Base-by-base conservation (phyloP, 225 moss, liverwort and hornwort genomes). In the Pseudoscleropodium purum region DNA sequence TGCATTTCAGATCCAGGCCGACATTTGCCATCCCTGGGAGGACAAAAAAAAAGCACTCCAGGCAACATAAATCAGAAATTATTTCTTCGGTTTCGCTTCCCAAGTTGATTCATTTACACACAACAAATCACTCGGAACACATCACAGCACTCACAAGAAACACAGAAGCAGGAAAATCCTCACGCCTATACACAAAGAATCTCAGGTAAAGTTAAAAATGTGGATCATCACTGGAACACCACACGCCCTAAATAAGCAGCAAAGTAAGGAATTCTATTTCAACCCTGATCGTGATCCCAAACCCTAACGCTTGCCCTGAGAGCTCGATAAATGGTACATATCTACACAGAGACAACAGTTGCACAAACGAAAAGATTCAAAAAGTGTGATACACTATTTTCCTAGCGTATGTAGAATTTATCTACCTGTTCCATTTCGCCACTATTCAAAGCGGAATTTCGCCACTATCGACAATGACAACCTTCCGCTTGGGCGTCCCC, bases 401-500 rank as follows among this genome's bases (percentile, higher is more conserved):
- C 47, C 36, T 85, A 47, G 8, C 54, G 7, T 56, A 84, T 69
- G 5, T 84, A 67, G 20, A 84, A 21, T 78, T 52, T 29, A 82
- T 82, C 64, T 82, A 82, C 82, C 64, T 64, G 64, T 79, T 57
- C 26, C 27, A 13, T 64, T 79, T 25, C 56, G 25, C 25, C 56
- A 15, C 36, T 36, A 15, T 70, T 92, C 86, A 97, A 31, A 98
- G 93, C 9, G 94, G 91, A 66, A 98, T 85, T 87, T 96, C 96
- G 39, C 98, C 97, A 88, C 97, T 97, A 30, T 95, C 96, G 30
- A 93, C 93, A 54, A 97, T 90, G 36, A 91, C 84, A 49, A 98
- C 95, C 77, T 90, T 95, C 77, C 91, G 90, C 86, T 97, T 96
- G 15, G 96, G 95, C 68, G 96, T 87, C 57, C 97, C 96, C 19